Base-by-base conservation (phyloP, 495 filamentous ascomycete species). In the Apiosordaria backusii region DNA sequence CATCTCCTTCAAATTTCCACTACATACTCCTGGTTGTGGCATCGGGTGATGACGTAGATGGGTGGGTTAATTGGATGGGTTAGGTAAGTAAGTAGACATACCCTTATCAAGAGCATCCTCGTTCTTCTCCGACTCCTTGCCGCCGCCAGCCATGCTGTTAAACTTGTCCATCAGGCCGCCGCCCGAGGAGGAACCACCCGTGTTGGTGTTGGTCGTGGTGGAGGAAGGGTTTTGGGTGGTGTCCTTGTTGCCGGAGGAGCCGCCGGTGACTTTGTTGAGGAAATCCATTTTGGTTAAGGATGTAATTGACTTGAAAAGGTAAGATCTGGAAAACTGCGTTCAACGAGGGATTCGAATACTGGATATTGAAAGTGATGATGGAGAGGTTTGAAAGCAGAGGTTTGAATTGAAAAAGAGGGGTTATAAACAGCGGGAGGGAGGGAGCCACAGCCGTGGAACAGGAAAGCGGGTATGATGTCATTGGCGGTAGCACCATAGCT, bases 91-190 rank as follows among this genome's bases (percentile, higher is more conserved):
- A 54, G 0, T 6, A 23, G 57, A 52, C 66, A 18, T 72, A 86
- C 84, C 85, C 72, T 89, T 89, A 70, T 89, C 87, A 18, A 89
- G 78, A 2, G 63, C 70, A 74, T 90, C 88, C 72, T 89, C 88
- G 53, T 89, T 86, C 79, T 89, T 84, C 83, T 90, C 88, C 68
- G 84, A 83, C 67, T 83, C 77, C 63, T 71, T 77, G 50, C 88
- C 88, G 50, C 88, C 88, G 29, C 88, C 88, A 45, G 85, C 86
- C 60, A 84, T 79, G 19, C 71, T 53, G 77, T 89, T 88, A 26
- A 89, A 24, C 71, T 88, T 87, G 62, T 82, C 81, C 64, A 87
- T 74, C 72, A 87, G 77, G 23, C 69, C 69, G 52, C 67, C 61
- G 52, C 35, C 9, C 18, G 64, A 66, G 10, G 68, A 57, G 16